phyloP scores from a whole-genome alignment of 768 basidiomycete species.

The Russula vinacea region DNA sequence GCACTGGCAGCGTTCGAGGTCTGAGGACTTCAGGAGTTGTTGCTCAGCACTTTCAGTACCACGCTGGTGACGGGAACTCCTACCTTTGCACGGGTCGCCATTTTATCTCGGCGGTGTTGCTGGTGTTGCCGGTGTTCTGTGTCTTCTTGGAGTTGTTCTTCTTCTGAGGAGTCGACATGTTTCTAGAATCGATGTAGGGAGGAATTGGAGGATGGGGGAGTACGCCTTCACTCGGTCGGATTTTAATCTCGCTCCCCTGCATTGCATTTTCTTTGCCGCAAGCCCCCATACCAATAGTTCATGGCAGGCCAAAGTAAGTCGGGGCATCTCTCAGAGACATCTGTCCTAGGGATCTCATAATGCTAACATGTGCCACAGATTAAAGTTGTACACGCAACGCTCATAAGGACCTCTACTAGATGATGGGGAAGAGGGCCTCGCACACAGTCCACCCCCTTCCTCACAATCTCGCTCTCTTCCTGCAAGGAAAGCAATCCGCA shows the following conservation, averaged over 20 bases:
- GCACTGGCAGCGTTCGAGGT: too few species aligned
- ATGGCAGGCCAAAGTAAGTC: not conserved
- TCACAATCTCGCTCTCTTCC: not conserved
- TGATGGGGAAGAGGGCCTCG: not conserved
- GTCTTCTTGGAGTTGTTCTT: not conserved
- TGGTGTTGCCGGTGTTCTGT: not conserved
- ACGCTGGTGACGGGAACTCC: not conserved
- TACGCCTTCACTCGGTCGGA: not conserved
- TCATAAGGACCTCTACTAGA: not conserved
- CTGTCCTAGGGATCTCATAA: not conserved
- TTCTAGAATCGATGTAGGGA: not conserved
- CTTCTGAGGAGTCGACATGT: not conserved
- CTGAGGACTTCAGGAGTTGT: not conserved
- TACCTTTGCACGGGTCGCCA: not conserved
- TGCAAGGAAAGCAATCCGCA: not conserved
- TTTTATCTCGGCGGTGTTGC: not conserved
- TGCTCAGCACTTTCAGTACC: not conserved
- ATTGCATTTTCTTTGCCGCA: not conserved
- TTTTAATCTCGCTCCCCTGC: not conserved
- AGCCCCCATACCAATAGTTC: not conserved
- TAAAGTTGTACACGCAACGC: not conserved
- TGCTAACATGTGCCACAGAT: not conserved
- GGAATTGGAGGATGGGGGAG: not conserved
- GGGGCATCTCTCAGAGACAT: not conserved
- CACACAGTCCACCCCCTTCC: not conserved